Evolutionary conservation across 257 asterid genomes (phyloP).

Genomic region (Solanum medicagineum): DNA sequence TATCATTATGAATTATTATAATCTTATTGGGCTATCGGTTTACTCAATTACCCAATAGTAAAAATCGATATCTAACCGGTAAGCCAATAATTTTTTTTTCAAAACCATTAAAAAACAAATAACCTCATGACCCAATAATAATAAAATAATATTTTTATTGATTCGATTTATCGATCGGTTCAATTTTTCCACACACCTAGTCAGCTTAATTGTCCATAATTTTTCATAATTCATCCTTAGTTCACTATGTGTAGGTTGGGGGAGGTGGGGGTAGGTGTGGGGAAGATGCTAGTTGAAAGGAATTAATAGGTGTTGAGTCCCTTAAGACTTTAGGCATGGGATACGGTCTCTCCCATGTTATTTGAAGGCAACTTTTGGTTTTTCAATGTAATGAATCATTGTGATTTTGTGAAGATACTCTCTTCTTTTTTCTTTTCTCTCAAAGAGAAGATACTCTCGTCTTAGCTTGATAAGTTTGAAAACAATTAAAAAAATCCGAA

Average conservation of each 20-base stretch:
- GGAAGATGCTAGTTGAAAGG: not conserved
- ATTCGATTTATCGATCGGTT: no score
- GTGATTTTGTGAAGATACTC: not conserved
- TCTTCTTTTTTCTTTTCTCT: not conserved
- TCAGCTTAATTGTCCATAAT: no score
- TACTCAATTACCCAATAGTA: no score
- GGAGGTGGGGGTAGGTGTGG: not conserved
- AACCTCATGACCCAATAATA: no score
- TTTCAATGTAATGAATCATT: not conserved
- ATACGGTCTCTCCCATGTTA: not conserved
- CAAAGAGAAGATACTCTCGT: not conserved
- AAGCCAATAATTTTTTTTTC: no score
- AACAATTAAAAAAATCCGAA: not conserved
- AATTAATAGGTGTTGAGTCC: not conserved
- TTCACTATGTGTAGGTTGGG: no score
- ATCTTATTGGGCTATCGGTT: no score
- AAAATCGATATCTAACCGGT: no score
- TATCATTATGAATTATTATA: no score
- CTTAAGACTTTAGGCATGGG: not conserved
- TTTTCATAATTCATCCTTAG: not conserved
- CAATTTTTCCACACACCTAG: no score
- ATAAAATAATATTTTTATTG: no score
- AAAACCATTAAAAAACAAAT: no score
- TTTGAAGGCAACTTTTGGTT: not conserved
- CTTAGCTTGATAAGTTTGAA: not conserved